phyloP scores from a whole-genome alignment of 441 rosid genomes.

The Mallotus japonicus region DNA sequence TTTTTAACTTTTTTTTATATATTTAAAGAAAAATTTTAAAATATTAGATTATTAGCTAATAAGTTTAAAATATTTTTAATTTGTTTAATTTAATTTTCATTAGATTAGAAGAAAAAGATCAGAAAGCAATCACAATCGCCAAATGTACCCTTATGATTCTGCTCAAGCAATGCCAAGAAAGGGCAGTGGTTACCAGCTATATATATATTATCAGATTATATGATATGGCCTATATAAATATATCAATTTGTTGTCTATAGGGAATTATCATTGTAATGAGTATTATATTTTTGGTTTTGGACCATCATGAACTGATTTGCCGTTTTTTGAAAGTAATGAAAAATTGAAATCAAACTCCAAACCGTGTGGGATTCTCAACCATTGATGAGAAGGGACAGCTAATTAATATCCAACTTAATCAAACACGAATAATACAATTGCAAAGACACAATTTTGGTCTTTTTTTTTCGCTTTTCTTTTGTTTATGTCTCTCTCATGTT shows the following conservation, averaged over 20 bases:
- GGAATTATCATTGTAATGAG: not conserved
- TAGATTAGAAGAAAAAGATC: too few species aligned
- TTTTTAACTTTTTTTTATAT: too few species aligned
- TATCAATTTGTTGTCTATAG: not conserved
- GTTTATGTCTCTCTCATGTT: not conserved
- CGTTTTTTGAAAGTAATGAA: slow-evolving; percentile 1
- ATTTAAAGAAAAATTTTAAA: too few species aligned
- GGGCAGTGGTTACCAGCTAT: slow-evolving; percentile 5
- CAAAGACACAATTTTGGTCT: not conserved
- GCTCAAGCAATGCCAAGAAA: not conserved
- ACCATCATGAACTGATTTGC: slow-evolving; percentile 2
- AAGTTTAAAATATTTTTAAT: too few species aligned
- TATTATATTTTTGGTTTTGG: not conserved
- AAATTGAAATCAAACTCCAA: not conserved
- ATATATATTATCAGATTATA: too few species aligned
- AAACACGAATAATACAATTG: not conserved
- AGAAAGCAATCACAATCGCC: too few species aligned
- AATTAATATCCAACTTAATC: not conserved
- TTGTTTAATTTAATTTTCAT: too few species aligned
- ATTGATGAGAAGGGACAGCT: not conserved
- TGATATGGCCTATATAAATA: not conserved
- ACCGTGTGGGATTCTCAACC: not conserved
- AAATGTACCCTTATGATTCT: not conserved
- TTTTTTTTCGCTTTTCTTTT: too few species aligned
- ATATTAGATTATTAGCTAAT: not conserved